Base-by-base conservation (phyloP, 2,329 filamentous ascomycete genomes). In the Curvularia lunata region DNA sequence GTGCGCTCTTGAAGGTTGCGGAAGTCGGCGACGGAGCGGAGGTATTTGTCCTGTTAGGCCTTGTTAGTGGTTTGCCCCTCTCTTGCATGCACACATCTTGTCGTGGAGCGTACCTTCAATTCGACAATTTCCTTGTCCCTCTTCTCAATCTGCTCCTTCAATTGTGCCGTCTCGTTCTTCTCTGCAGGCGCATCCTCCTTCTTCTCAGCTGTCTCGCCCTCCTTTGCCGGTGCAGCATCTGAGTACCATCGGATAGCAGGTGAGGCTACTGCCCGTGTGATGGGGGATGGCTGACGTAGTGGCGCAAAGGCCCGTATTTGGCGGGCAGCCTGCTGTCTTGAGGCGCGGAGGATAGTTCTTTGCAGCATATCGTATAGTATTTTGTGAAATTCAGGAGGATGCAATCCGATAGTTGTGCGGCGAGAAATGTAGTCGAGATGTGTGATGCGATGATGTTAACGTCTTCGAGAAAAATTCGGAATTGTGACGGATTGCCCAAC, bases 1-100 rank as follows among this genome's bases (percentile, higher is more conserved):
- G 92, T 96, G 74, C 95, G 91, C 74, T 97, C 92, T 82, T 98
- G 94, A 50, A 99, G 90, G 82, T 98, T 99, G 77, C 92, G 92
- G 86, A 96, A 98, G 73, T 99, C 95, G 80, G 95, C 95, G 64
- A 98, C 88, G 54, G 91, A 90, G 76, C 95, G 94, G 63, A 97
- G 86, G 80, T 92, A 96, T 83, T 92, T 95, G 81, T 98, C 95
- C 95, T 98, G 67, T 9, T 10, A 23, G 8, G 5, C 8, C 28
- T 19, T 40, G 41, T 58, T 13, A 58, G 34, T 46, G 12, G 3
- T 18, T 25, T 49, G 34, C 47, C 47, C 34, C 21, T 49, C 23
- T 13, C n/a, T 25, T 18, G 5, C 10, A 18, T 45, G 18, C 1
- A n/a, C 2, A 16, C 16, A 13, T 27, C 23, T 4, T 27, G 43